Percentiles rank a stretch among this genome's conserved stretches.
These are phyloP conservation scores for Pythium oligandrum DNA, from an alignment of 352 stramenopile species.

Conservation along the genomic window DNA sequence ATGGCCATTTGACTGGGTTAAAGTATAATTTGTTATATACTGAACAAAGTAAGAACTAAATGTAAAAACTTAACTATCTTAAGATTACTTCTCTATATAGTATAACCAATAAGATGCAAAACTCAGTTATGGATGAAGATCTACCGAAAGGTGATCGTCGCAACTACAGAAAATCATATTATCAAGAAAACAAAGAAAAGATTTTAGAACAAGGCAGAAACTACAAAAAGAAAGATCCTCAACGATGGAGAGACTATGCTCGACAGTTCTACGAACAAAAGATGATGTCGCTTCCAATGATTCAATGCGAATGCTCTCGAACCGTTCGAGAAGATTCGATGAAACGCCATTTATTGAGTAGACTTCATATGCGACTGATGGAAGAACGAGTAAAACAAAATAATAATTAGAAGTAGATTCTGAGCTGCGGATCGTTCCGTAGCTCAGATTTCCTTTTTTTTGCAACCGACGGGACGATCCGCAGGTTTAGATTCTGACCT, in stretches of 20 bases:
- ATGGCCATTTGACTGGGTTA: slow-evolving; percentile 5
- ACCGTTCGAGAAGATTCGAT: slow-evolving; percentile 9
- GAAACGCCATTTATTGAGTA: slow-evolving; percentile 11
- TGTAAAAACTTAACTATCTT: slow-evolving; percentile 5
- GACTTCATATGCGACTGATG: slow-evolving; percentile 7
- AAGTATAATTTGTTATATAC: slow-evolving; percentile 8
- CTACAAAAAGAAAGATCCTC: slow-evolving; percentile 8
- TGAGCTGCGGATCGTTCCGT: not conserved
- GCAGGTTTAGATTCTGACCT: slow-evolving; percentile 2
- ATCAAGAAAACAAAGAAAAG: slow-evolving; percentile 9
- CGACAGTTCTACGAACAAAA: slow-evolving; percentile 7
- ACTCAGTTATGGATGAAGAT: slow-evolving; percentile 9
- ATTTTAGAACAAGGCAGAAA: slow-evolving; percentile 8
- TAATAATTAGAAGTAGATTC: slow-evolving; percentile 10
- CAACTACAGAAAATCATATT: slow-evolving; percentile 9
- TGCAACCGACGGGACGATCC: no score
- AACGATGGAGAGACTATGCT: slow-evolving; percentile 7
- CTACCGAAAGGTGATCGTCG: slow-evolving; percentile 8
- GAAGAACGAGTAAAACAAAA: slow-evolving; percentile 8
- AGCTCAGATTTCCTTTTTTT: slow-evolving; percentile 1
- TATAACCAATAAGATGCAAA: slow-evolving; percentile 9
- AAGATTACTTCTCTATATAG: slow-evolving; percentile 13
- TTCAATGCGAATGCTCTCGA: slow-evolving; percentile 10
- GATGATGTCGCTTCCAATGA: slow-evolving; percentile 8
- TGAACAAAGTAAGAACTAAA: slow-evolving; percentile 6